Evolutionary conservation across 2,329 filamentous ascomycete species (phyloP).

Genomic region (Penicillium corylophilum): DNA sequence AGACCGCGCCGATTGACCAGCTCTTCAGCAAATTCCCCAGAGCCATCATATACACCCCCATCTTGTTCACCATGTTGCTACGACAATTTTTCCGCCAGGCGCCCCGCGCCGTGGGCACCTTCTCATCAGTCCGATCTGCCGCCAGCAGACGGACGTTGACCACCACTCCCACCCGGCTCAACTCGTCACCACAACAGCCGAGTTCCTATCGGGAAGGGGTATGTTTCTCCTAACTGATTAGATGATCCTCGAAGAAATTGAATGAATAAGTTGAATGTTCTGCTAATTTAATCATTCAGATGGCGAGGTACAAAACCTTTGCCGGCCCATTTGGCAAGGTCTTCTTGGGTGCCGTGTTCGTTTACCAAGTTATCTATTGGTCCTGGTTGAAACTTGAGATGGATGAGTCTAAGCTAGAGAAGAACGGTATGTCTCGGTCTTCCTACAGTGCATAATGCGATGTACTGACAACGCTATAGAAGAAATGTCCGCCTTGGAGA

Average conservation of each 20-base stretch:
- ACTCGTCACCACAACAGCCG: slow-evolving; percentile 11
- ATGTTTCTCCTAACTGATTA: not conserved
- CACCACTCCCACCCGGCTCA: slow-evolving; percentile 9
- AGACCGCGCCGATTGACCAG: slow-evolving; percentile 6
- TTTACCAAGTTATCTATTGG: slow-evolving; percentile 51
- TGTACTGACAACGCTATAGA: slow-evolving; percentile 20
- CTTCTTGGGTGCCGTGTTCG: slow-evolving; percentile 49
- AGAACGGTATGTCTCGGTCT: slow-evolving; percentile 37
- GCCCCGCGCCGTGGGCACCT: not conserved
- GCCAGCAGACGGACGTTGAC: slow-evolving; percentile 3
- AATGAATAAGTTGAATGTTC: not conserved
- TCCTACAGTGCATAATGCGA: not conserved
- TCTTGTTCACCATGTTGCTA: slow-evolving; percentile 10
- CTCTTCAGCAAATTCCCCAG: slow-evolving; percentile 2
- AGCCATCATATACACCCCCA: not conserved
- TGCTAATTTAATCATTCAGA: slow-evolving; percentile 25
- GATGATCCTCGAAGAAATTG: not conserved
- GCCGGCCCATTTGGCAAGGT: slow-evolving; percentile 48
- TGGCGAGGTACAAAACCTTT: slow-evolving; percentile 41
- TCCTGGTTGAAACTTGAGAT: slow-evolving; percentile 49
- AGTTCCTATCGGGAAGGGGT: slow-evolving; percentile 33
- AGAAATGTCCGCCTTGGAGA: slow-evolving; percentile 36
- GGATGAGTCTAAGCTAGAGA: slow-evolving; percentile 44
- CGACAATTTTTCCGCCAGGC: slow-evolving; percentile 6
- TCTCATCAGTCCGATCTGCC: not conserved